Percentiles rank a stretch among this genome's conserved stretches.
Conservation (phyloP, 495 filamentous ascomycete genomes). For the Hypoxylon rickii region DNA sequence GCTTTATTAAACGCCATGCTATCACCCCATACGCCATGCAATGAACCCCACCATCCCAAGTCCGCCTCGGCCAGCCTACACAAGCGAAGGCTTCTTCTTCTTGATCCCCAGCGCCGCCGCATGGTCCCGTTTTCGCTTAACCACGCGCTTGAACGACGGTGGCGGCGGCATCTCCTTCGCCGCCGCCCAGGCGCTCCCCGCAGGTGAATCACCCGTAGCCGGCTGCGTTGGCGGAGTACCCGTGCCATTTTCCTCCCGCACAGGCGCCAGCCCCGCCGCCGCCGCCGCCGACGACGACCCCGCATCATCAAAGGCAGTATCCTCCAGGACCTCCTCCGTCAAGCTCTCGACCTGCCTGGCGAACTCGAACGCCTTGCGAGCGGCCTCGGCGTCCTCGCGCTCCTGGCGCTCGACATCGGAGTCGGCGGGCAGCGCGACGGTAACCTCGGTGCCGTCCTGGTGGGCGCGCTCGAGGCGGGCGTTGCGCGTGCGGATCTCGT, state of each 20-base stretch:
- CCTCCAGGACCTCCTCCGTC: slow-evolving; percentile 56
- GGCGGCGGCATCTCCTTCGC: slow-evolving; percentile 54
- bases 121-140: slow-evolving; percentile 84
- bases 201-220: not conserved
- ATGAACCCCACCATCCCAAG: too few relatives aligned
- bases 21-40: too few relatives aligned
- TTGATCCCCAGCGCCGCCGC: slow-evolving; percentile 81
- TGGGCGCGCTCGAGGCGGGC: slow-evolving; percentile 79
- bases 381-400: slow-evolving; percentile 83
- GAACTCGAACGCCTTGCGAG: slow-evolving; percentile 76
- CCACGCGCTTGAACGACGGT: slow-evolving; percentile 75
- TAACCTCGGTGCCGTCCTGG: slow-evolving; percentile 58
- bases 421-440: slow-evolving; percentile 52
- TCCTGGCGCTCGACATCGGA: slow-evolving; percentile 67
- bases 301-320: slow-evolving; percentile 30
- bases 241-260: not conserved
- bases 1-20: too few relatives aligned
- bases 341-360: slow-evolving; percentile 46
- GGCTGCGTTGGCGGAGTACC: not conserved
- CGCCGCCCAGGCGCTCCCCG: slow-evolving; percentile 25
- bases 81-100: slow-evolving; percentile 72
- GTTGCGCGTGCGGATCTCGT: slow-evolving; percentile 92
- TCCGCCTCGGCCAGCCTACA: slow-evolving; percentile 26
- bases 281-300: too few relatives aligned
- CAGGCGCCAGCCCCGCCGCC: too few relatives aligned